Conservation (phyloP, 2,329 filamentous ascomycete genomes). For the Apiospora rasikravindrae region DNA sequence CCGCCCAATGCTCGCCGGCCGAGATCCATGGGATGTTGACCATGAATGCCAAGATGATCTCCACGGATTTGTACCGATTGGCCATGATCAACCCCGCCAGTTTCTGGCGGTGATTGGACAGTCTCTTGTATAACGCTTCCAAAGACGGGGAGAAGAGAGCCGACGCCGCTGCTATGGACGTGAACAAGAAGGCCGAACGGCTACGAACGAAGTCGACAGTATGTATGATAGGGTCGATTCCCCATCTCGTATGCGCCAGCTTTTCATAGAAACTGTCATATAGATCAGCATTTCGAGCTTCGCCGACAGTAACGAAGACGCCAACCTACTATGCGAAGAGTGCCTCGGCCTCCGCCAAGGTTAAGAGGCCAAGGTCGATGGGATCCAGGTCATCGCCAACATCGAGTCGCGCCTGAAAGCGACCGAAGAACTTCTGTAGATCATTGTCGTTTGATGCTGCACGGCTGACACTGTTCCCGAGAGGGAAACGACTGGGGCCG, state of each 20-base stretch:
- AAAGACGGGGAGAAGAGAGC: constrained; percentile 70
- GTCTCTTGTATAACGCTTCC: constrained; percentile 66
- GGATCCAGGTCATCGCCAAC: constrained; percentile 69
- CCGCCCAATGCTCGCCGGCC: constrained; percentile 68
- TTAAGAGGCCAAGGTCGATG: constrained; percentile 72
- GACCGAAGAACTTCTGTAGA: constrained; percentile 70
- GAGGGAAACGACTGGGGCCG: constrained; percentile 24
- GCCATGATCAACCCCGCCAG: constrained; percentile 67
- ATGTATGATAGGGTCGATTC: constrained; percentile 71
- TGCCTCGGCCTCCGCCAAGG: constrained; percentile 65
- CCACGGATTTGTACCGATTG: constrained; percentile 69
- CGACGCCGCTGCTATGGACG: constrained; percentile 71
- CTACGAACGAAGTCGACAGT: constrained; percentile 68
- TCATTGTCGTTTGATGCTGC: constrained; percentile 47
- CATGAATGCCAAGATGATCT: constrained; percentile 78
- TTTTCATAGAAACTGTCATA: constrained; percentile 67
- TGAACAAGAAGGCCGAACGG: constrained; percentile 73
- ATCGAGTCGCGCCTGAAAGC: constrained; percentile 67
- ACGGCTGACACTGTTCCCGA: constrained; percentile 36
- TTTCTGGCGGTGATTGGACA: constrained; percentile 67
- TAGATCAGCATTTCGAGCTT: constrained; percentile 12
- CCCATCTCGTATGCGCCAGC: constrained; percentile 76
- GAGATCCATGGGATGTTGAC: constrained; percentile 79
- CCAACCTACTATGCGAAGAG: constrained; percentile 67
- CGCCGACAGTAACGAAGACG: neutral